Evolutionary conservation across 306 rosid genomes (phyloP).

Genomic region (Ceratonia siliqua): DNA sequence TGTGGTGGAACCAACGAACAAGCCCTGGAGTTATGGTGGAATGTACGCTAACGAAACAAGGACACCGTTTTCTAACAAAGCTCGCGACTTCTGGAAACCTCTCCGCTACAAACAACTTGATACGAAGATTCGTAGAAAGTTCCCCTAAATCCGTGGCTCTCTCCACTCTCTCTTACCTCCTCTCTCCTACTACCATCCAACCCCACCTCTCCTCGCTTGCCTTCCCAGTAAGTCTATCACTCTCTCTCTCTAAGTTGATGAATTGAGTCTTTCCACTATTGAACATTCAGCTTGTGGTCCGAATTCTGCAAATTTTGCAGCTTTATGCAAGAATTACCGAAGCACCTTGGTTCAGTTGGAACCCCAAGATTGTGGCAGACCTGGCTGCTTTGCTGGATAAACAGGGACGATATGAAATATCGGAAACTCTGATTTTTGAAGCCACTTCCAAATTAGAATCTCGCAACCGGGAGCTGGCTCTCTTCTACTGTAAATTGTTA

Average conservation of each 20-base stretch:
- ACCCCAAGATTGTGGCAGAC: conserved; percentile 62
- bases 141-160: conserved; percentile 68
- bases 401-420: conserved; percentile 42
- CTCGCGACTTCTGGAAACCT: conserved; percentile 44
- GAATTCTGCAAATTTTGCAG: conserved; percentile 38
- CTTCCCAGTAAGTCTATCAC: conserved; percentile 48
- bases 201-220: conserved; percentile 65
- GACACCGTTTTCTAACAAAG: conserved; percentile 65
- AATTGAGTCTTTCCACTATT: not conserved
- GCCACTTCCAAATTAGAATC: conserved; percentile 46
- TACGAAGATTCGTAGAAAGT: conserved; percentile 50
- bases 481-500: conserved; percentile 57
- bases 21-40: not conserved
- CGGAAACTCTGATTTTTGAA: conserved; percentile 53
- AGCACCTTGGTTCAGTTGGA: conserved; percentile 75
- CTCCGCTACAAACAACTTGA: conserved; percentile 46
- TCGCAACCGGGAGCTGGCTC: conserved; percentile 55
- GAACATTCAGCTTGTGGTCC: not conserved
- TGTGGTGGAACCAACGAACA: conserved; percentile 17
- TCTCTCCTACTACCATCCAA: conserved; percentile 55
- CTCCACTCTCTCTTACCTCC: conserved; percentile 63
- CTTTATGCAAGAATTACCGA: conserved; percentile 58
- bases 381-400: conserved; percentile 65
- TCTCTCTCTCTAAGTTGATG: not conserved
- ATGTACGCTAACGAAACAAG: conserved; percentile 65